Conservation (phyloP, 352 stramenopile species). For the Globisporangium carolinianum region DNA sequence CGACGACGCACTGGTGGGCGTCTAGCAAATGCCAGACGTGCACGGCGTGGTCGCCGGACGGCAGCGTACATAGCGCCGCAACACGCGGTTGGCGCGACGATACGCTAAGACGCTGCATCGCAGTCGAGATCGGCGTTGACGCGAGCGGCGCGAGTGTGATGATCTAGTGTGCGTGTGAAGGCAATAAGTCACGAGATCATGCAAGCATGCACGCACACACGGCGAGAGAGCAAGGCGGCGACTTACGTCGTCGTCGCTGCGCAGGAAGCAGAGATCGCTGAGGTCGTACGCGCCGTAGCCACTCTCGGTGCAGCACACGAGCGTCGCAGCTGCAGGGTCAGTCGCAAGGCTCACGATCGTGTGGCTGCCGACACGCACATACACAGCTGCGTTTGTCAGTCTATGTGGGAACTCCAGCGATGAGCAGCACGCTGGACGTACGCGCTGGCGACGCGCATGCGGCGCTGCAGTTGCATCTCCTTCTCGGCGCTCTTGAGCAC, state of each 20-base stretch:
- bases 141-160: constrained; percentile 34
- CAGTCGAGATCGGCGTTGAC: constrained; percentile 34
- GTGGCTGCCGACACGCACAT: constrained; percentile 19
- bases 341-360: constrained; percentile 35
- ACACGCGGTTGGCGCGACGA: constrained; percentile 43
- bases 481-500: constrained; percentile 42
- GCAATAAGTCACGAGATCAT: too few relatives aligned
- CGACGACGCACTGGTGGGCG: constrained; percentile 49
- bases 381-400: too few relatives aligned
- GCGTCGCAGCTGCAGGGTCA: constrained; percentile 36
- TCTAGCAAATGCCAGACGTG: constrained; percentile 59
- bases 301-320: constrained; percentile 57
- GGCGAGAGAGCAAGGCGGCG: neutral
- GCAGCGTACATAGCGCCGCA: constrained; percentile 30
- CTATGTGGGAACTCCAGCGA: neutral
- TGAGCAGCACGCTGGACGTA: constrained; percentile 13
- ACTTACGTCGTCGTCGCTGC: constrained; percentile 51
- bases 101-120: constrained; percentile 33
- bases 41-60: constrained; percentile 33
- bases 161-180: constrained; percentile 10
- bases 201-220: too few relatives aligned
- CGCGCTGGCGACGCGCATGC: constrained; percentile 44
- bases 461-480: constrained; percentile 61
- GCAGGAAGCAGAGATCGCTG: constrained; percentile 59
- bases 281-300: constrained; percentile 66